These are phyloP conservation scores for Cyberlindnera xylosilytica DNA, from an alignment of 805 yeast genomes.

Conservation along the genomic window DNA sequence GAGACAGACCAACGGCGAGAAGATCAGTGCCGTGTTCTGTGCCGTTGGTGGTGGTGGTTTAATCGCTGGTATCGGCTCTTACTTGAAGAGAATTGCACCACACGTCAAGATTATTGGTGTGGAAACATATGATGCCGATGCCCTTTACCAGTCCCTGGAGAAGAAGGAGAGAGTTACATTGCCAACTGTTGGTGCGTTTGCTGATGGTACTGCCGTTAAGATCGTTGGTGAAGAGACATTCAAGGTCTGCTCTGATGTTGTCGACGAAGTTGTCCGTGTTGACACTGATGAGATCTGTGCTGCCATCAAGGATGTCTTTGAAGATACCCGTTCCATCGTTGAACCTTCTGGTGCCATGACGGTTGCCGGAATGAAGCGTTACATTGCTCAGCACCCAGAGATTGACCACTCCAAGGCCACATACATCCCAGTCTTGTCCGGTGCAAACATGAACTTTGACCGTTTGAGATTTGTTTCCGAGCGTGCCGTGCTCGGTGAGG, in stretches of 20 bases:
- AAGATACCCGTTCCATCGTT: constrained; percentile 88
- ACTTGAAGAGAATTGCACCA: constrained; percentile 94
- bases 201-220: constrained; percentile 98
- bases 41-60: constrained; percentile 98
- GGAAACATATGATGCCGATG: constrained; percentile 94
- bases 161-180: constrained; percentile 53
- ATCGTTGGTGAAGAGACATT: constrained; percentile 89
- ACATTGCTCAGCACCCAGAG: constrained; percentile 65
- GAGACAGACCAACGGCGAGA: constrained; percentile 77
- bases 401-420: constrained; percentile 66
- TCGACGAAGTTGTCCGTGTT: constrained; percentile 87
- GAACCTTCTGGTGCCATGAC: constrained; percentile 98
- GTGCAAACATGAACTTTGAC: constrained; percentile 98
- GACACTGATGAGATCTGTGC: constrained; percentile 94
- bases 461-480: constrained; percentile 93
- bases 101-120: constrained; percentile 94
- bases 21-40: constrained; percentile 81
- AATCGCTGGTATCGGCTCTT: constrained; percentile 85
- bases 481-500: constrained; percentile 98
- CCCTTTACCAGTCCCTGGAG: constrained; percentile 71
- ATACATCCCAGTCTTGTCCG: constrained; percentile 83
- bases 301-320: constrained; percentile 94
- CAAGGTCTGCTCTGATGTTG: constrained; percentile 67
- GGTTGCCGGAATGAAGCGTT: constrained; percentile 91
- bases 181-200: constrained; percentile 86